Evolutionary conservation across 495 filamentous ascomycete genomes (phyloP), one percentile per base, ranked within the genome.

Genomic region (Niebla homalea): DNA sequence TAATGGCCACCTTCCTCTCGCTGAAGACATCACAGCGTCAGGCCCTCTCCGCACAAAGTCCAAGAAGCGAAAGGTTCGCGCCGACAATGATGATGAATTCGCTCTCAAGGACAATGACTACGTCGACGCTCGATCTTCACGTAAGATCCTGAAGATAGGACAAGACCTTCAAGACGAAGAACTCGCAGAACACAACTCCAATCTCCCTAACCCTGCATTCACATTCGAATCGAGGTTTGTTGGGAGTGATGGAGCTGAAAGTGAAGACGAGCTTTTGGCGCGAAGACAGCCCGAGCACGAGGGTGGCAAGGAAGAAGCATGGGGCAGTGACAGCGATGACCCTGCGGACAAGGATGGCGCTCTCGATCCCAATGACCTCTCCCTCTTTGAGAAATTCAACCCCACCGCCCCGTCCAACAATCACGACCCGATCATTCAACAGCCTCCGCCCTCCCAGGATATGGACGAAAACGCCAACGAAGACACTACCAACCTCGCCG

Each of bases 351-450:
- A 87, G 63, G 41, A 58, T 53, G 16, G 53, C 57, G 38, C 43
- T 56, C 42, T 36, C 53, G 87, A 93, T 50, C 87, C 89, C n/a
- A 78, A 78, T 42, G 92, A 99, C 62, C 69, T 94, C 36, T 87
- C 85, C 47, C 81, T 84, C 45, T 99, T 93, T 68, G 86, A 93
- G 65, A 83, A 81, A 49, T 96, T 95, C 66, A 74, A 95, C 57
- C 85, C 85, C 2, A 71, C 73, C 14, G 14, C 5, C 16, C n/a
- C n/a, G 5, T 22, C 26, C 20, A 60, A 40, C 37, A 49, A 44
- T 0, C 43, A 69, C 49, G 63, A 67, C 43, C 52, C 65, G 14
- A 59, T 71, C 20, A 58, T 66, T n/a, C 60, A 64, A 48, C 60
- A 60, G 4, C 66, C 67, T 19, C 43, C 64, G 39, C 62, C 60